Evolutionary conservation across 2,329 filamentous ascomycete genomes (phyloP), one percentile per base, ranked within the genome.

Genomic region (Chrysosporium keratinophilum): DNA sequence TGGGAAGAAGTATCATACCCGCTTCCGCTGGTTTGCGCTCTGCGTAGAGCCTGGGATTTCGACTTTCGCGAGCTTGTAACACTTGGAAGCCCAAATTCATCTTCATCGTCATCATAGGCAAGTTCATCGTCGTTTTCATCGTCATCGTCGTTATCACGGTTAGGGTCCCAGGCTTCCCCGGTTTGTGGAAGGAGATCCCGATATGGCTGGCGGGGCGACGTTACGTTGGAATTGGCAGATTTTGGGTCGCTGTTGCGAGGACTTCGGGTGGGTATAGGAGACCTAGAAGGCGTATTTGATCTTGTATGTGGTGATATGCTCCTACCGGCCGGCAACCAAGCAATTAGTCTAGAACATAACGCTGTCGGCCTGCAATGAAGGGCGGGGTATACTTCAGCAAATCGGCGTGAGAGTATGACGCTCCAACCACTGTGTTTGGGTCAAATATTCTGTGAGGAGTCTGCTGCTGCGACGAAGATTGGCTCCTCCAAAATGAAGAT

Each of bases 341-440:
- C 19, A 45, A 46, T 52, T 51, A 49, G 50, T 20, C 34, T 23
- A 39, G 11, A 37, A 14, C 9, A 42, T 19, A 33, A 15, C 6
- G 12, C 4, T 31, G 50, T 45, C 42, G n/a, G 10, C 3, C 11
- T 37, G 20, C 33, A n/a, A 23, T 10, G 15, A 40, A 23, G 35
- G 12, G 43, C 10, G 33, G 15, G 83, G 81, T 87, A 65, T 91
- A 85, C 70, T 91, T 95, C 63, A 96, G 78, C 66, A 95, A 88
- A 72, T 97, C 90, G 28, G 91, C 88, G 71, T 98, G 93, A 12
- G 93, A 97, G 68, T 98, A 98, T 44, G 90, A 85, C 54, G 93
- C 93, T 61, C 93, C 93, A 56, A 97, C 86, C 35, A 98, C 87
- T 57, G 91, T 80, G 64, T 76, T 81, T 49, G 82, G 73, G 62